Percentiles rank a stretch among this genome's conserved stretches.
Evolutionary conservation across 768 basidiomycete genomes (phyloP).

Genomic region (Tulasnella sp.): DNA sequence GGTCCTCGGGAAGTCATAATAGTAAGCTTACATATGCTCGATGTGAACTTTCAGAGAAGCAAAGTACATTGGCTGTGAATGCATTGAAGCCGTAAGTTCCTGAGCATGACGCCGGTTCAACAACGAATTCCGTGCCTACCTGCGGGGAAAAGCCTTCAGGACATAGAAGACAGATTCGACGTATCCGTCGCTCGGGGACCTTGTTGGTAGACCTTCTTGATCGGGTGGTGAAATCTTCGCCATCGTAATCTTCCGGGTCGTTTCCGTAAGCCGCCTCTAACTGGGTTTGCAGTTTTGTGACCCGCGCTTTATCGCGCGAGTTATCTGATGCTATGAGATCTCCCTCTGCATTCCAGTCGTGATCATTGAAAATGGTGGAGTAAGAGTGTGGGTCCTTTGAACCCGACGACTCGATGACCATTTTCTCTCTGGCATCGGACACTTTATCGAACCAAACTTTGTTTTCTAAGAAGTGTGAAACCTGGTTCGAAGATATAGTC

Average conservation of each 20-base stretch:
- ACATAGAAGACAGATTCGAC: background rate
- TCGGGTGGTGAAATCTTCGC: background rate
- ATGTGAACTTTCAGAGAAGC: background rate
- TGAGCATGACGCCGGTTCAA: background rate
- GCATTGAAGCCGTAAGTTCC: background rate
- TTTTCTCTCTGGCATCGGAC: background rate
- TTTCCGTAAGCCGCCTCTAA: background rate
- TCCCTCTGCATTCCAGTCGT: background rate
- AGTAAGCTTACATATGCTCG: background rate
- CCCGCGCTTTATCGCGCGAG: background rate
- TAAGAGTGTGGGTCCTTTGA: background rate
- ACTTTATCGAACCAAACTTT: background rate
- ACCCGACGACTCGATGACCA: background rate
- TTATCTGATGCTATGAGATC: background rate
- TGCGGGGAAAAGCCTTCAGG: background rate
- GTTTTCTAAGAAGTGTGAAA: background rate
- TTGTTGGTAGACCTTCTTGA: background rate
- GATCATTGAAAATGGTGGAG: background rate
- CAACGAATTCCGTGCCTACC: background rate
- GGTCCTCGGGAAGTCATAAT: background rate
- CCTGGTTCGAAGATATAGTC: background rate
- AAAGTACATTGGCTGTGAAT: background rate
- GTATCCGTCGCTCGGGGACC: background rate
- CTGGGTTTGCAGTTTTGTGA: background rate
- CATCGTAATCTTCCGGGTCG: background rate